Evolutionary conservation across 176 grass and related monocot genomes (phyloP), one percentile per base, ranked within the genome.

Genomic region (Ananas comosus): DNA sequence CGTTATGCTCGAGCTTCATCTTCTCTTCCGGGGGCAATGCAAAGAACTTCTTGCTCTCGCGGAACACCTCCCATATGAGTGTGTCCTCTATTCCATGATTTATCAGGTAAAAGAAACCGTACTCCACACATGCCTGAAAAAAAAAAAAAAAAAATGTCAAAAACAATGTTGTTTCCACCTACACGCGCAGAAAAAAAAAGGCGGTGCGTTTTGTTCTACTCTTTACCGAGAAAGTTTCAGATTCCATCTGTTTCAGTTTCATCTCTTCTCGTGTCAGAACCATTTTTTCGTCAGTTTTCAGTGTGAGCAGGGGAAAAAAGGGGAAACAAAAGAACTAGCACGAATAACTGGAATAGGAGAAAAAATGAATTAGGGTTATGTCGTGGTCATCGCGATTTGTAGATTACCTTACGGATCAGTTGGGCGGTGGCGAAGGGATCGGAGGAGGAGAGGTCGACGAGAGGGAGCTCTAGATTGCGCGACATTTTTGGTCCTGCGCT

Each of bases 91-190:
- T 73, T 47, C 88, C 88, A 57, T 92, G 86, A 83, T 87, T 89
- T 66, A 81, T 57, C 17, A 91, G 78, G 72, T 96, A 96, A 79
- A 96, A 92, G 79, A 96, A 96, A 5, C 88, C 93, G 64, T 76
- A 86, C 12, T 96, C 88, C 77, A 90, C 68, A 56, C 88, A 96
- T 19, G 88, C 88, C 93, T 96, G 64, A 50, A 16, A 58, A 68
- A 12, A 74, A 10, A 33, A 17, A 67, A 27, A 27, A 27, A 27
- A 27, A 27, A 27, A 27, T 23, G 7, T 16, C 7, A 64, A 24
- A 50, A n/a, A 27, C 25, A 12, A 72, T 42, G 33, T 7, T 42
- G 33, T 42, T 42, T 42, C 33, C 33, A 42, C 33, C 33, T 0
- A 42, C 33, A 8, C 4, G 5, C 2, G 5, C 29, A 33, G 3